These are phyloP conservation scores for Ceriops tagal DNA, from an alignment of 345 rosid species.

Conservation along the genomic window DNA sequence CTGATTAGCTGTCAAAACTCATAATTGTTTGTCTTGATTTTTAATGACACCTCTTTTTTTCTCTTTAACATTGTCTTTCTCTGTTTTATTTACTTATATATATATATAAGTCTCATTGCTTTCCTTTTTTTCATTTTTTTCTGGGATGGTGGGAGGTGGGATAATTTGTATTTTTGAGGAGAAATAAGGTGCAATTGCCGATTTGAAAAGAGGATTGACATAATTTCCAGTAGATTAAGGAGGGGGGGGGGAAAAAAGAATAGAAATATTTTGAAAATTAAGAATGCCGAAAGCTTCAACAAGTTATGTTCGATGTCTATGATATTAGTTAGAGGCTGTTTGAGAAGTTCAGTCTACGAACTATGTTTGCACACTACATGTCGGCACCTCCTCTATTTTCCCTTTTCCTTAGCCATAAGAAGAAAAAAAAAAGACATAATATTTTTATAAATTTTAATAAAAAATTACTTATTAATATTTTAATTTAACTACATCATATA, in stretches of 20 bases:
- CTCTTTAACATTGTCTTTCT: background rate
- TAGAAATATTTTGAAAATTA: background rate
- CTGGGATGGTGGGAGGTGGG: background rate
- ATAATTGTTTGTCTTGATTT: background rate
- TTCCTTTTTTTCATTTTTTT: background rate
- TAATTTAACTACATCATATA: too few species aligned
- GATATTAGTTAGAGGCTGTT: too few species aligned
- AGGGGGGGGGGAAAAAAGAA: background rate
- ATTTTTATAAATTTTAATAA: too few species aligned
- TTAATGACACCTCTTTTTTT: background rate
- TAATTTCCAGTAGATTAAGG: background rate
- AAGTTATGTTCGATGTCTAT: too few species aligned
- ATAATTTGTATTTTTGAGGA: background rate
- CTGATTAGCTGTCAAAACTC: conserved; percentile 15
- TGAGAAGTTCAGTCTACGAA: too few species aligned
- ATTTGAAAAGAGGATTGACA: background rate
- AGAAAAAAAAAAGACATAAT: too few species aligned
- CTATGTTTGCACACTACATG: too few species aligned
- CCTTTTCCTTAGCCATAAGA: too few species aligned
- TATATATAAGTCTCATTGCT: background rate
- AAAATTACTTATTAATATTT: too few species aligned
- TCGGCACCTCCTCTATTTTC: too few species aligned
- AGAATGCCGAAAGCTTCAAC: too few species aligned
- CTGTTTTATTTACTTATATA: conserved; percentile 13
- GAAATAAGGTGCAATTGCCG: background rate